A percentile compares a stretch with the other conserved stretches of the same genome.
phyloP scores from a whole-genome alignment of 306 rosid genomes.

The Lablab purpureus region DNA sequence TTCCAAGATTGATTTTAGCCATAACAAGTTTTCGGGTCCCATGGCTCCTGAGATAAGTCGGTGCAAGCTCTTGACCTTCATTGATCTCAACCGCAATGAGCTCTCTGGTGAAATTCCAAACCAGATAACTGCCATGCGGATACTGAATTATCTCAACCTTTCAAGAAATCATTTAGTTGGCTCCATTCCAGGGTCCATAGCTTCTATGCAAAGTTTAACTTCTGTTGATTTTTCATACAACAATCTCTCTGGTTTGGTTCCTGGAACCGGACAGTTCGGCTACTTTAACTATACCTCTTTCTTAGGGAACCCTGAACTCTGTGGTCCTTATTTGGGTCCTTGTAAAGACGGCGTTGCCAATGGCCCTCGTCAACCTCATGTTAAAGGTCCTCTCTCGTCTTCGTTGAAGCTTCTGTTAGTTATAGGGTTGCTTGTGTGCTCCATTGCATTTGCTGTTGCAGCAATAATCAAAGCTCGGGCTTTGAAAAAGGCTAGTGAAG shows the following conservation, averaged over 20 bases:
- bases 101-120: slow-evolving; percentile 82
- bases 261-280: slow-evolving; percentile 92
- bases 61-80: slow-evolving; percentile 82
- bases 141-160: slow-evolving; percentile 83
- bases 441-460: slow-evolving; percentile 72
- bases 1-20: slow-evolving; percentile 85
- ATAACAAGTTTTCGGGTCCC: slow-evolving; percentile 74
- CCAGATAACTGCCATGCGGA: slow-evolving; percentile 78
- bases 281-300: slow-evolving; percentile 94
- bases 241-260: slow-evolving; percentile 95
- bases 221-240: slow-evolving; percentile 95
- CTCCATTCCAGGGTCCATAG: slow-evolving; percentile 72
- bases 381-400: slow-evolving; percentile 72
- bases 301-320: slow-evolving; percentile 78
- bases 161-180: slow-evolving; percentile 87
- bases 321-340: slow-evolving; percentile 96
- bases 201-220: slow-evolving; percentile 91
- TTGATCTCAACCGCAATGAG: slow-evolving; percentile 85
- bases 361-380: slow-evolving; percentile 67
- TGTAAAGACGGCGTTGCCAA: slow-evolving; percentile 76
- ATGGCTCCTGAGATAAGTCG: slow-evolving; percentile 76
- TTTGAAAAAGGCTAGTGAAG: slow-evolving; percentile 74
- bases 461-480: slow-evolving; percentile 84
- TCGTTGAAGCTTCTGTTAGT: slow-evolving; percentile 79
- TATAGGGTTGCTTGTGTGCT: slow-evolving; percentile 75